These are phyloP conservation scores for Halteria grandinella DNA, from an alignment of 73 alveolate genomes.

Conservation along the genomic window DNA sequence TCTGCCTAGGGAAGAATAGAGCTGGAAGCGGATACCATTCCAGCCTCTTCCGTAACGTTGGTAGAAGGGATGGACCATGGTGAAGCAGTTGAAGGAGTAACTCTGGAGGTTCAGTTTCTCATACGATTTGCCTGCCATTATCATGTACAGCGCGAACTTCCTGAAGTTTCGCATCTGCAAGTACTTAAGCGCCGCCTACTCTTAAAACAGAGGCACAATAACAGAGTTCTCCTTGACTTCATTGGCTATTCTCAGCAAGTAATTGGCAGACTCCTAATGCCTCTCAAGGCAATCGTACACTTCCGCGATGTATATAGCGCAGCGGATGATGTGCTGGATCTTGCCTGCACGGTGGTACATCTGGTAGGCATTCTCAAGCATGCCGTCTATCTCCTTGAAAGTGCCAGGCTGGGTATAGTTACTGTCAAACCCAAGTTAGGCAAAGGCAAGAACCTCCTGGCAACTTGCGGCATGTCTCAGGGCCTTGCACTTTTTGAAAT, in stretches of 20 bases:
- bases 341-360: slow-evolving; percentile 34
- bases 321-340: slow-evolving; percentile 22
- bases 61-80: slow-evolving; percentile 55
- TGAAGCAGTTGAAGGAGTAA: slow-evolving; percentile 61
- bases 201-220: slow-evolving; percentile 55
- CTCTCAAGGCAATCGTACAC: slow-evolving; percentile 23
- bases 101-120: slow-evolving; percentile 25
- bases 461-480: slow-evolving; percentile 60
- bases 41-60: slow-evolving; percentile 53
- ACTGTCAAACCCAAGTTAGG: slow-evolving; percentile 17
- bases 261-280: slow-evolving; percentile 51
- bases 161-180: slow-evolving; percentile 41
- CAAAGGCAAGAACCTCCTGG: slow-evolving; percentile 30
- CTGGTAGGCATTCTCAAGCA: slow-evolving; percentile 37
- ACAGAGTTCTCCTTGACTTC: slow-evolving; percentile 34
- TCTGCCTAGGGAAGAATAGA: slow-evolving; percentile 57
- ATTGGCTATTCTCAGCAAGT: slow-evolving; percentile 49
- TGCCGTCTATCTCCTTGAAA: slow-evolving; percentile 20
- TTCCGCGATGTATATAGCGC: slow-evolving; percentile 44
- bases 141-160: slow-evolving; percentile 59
- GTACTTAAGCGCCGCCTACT: slow-evolving; percentile 61
- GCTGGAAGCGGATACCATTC: slow-evolving; percentile 59
- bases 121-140: slow-evolving; percentile 52
- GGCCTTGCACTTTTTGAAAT: slow-evolving; percentile 62
- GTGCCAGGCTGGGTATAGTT: background rate